Base-by-base conservation (phyloP, 2,329 filamentous ascomycete species). In the Cercospora nicotianae region DNA sequence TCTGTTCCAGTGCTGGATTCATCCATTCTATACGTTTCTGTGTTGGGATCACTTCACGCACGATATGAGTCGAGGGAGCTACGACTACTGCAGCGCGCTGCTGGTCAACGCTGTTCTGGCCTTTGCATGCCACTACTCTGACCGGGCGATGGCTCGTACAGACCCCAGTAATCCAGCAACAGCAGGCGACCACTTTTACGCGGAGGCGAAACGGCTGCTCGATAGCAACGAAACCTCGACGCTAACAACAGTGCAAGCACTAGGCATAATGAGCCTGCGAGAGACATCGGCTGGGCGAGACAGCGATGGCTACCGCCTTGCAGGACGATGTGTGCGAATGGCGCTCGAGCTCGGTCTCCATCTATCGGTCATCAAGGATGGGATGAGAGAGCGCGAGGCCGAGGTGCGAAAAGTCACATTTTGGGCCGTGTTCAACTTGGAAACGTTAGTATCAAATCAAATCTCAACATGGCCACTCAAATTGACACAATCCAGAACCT, bases 241-340 rank as follows among this genome's bases (percentile, higher is more conserved):
- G 6, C 79, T 93, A 31, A 91, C 90, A 2, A 92, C 89, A 4
- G 89, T 91, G 55, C 91, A 93, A 79, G 90, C 91, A 1, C 80
- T 93, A 18, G 90, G 90, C 5, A 86, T 93, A 73, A 91, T 94
- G 89, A 89, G 89, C 5, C 88, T 92, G 70, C 83, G 90, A 51
- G 90, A 93, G 79, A 89, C 89, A 3, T 92, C 90, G 20, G 68
- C 71, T 28, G 90, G 90, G 0, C 84, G 90, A 36, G 89, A 92
- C 73, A 91, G 89, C 31, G 87, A 90, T 70, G 91, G 90, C 61
- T 92, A 90, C 83, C 90, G 87, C 67, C 90, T 91, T 70, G 87
- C 89, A 2, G 90, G 90, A 1, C 87, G 91, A 76, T 91, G 89
- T 73, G 87, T 92, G 67, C 86, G 89, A 3, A 84, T 93, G 69